A percentile compares a stretch with the other conserved stretches of the same genome.
These are phyloP conservation scores for Phyllosticta citribraziliensis DNA, from an alignment of 2,329 filamentous ascomycete genomes.

Conservation along the genomic window DNA sequence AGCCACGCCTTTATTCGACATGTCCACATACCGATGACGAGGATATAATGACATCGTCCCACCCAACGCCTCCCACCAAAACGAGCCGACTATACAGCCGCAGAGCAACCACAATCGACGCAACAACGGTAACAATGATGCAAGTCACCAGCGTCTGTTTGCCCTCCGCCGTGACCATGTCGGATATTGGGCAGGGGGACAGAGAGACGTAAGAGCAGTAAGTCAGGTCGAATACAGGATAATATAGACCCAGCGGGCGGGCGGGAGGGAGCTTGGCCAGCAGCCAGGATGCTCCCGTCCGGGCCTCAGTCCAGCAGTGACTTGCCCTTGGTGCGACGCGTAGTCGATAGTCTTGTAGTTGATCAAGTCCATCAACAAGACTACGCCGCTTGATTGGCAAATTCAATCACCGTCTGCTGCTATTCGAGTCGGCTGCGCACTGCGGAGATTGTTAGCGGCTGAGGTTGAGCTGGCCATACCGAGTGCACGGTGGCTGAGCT, in stretches of 20 bases:
- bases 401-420: background rate
- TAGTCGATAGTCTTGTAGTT: background rate
- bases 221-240: background rate
- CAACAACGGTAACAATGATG: background rate
- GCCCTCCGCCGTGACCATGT: background rate
- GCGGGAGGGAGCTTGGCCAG: background rate
- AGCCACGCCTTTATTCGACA: background rate
- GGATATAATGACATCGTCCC: conserved; percentile 5
- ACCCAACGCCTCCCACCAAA: background rate
- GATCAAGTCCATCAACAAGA: background rate
- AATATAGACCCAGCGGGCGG: background rate
- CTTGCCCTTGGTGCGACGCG: background rate
- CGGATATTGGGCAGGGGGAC: background rate
- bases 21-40: background rate
- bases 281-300: background rate
- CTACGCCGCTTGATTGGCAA: background rate
- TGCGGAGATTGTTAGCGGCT: background rate
- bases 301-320: background rate
- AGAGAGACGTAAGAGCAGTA: background rate
- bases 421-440: background rate
- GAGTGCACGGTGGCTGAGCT: background rate
- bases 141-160: background rate
- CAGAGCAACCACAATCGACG: background rate
- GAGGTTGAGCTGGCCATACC: background rate
- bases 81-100: background rate